Conservation (phyloP, 164 flowering plant genomes). For the Sextonia rubra region DNA sequence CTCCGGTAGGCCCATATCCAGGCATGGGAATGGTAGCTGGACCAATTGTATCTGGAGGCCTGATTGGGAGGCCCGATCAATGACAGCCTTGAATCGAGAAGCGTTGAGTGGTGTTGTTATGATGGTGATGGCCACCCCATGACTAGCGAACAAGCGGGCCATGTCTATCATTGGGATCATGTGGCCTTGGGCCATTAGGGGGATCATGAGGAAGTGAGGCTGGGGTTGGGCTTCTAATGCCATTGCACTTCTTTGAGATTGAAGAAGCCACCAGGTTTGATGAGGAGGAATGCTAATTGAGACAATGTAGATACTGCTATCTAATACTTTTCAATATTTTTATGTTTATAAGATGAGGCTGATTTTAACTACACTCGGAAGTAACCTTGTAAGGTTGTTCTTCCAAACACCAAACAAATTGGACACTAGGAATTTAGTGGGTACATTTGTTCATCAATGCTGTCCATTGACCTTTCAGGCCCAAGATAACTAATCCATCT, state of each 20-base stretch:
- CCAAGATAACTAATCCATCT: too few species aligned
- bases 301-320: too few species aligned
- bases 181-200: constrained; percentile 25
- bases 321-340: too few species aligned
- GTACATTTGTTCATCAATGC: too few species aligned
- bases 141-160: constrained; percentile 37
- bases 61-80: constrained; percentile 16
- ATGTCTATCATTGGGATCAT: constrained; percentile 51
- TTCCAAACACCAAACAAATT: too few species aligned
- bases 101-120: constrained; percentile 50
- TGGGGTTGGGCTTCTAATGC: background rate
- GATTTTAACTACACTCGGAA: too few species aligned
- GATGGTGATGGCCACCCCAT: constrained; percentile 32
- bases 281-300: too few species aligned
- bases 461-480: too few species aligned
- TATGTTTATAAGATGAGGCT: too few species aligned
- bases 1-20: background rate
- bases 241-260: background rate
- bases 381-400: too few species aligned
- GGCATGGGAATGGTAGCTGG: constrained; percentile 26
- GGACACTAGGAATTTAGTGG: too few species aligned
- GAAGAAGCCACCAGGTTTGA: too few species aligned
- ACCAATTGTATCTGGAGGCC: constrained; percentile 25
- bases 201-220: constrained; percentile 21
- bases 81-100: constrained; percentile 12